Evolutionary conservation across 495 filamentous ascomycete genomes (phyloP).

Genomic region (Zalerion maritima): DNA sequence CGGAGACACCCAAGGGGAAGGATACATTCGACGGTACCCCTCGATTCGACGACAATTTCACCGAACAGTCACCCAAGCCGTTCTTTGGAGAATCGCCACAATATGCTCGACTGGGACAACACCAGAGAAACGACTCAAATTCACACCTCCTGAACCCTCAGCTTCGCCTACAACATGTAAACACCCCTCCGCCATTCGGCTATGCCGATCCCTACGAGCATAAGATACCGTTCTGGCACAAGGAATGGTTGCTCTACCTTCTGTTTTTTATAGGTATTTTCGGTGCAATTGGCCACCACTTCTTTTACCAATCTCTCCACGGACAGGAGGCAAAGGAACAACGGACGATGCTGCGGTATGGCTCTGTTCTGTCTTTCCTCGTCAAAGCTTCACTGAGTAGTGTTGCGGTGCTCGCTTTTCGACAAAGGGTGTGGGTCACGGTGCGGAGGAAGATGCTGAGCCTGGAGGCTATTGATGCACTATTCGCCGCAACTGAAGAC

Average conservation of each 20-base stretch:
- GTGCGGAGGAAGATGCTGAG: conserved; percentile 18
- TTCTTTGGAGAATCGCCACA: no score
- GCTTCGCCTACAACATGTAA: conserved; percentile 6
- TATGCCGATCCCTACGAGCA: not conserved
- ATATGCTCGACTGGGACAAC: no score
- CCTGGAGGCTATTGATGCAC: conserved; percentile 19
- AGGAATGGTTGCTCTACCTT: conserved; percentile 19
- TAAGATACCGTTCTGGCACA: conserved; percentile 10
- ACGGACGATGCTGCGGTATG: conserved; percentile 24
- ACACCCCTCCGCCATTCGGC: conserved; percentile 8
- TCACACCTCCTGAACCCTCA: conserved; percentile 6
- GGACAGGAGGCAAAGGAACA: conserved; percentile 17
- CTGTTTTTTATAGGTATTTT: conserved; percentile 17
- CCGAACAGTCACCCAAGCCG: no score
- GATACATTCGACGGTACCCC: no score
- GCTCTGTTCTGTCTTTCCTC: conserved; percentile 18
- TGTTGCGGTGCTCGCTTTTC: conserved; percentile 17
- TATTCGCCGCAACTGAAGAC: conserved; percentile 22
- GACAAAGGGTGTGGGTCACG: conserved; percentile 22
- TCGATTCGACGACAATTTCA: no score
- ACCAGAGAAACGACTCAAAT: conserved; percentile 5
- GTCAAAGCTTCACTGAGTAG: conserved; percentile 22
- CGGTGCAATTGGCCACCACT: conserved; percentile 20
- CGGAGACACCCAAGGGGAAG: no score
- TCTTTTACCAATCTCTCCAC: conserved; percentile 18